Evolutionary conservation across 495 filamentous ascomycete species (phyloP).

Genomic region (Penicillium pulvis): DNA sequence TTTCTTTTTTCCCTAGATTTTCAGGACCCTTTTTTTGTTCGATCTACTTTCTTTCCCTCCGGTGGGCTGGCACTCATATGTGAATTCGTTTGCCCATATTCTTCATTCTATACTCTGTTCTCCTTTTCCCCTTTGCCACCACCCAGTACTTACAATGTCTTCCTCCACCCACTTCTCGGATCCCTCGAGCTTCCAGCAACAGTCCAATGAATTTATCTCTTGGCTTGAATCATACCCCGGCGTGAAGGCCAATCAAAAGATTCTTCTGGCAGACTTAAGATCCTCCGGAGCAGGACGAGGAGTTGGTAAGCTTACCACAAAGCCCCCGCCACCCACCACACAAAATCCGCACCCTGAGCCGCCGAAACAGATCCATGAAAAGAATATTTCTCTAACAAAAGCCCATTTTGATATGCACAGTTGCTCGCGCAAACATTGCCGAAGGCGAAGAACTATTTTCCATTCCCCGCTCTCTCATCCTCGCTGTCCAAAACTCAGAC

Average conservation of each 20-base stretch:
- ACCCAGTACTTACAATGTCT: constrained; percentile 32
- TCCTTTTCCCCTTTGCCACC: constrained; percentile 8
- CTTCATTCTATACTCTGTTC: not conserved
- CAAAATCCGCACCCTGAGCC: constrained; percentile 14
- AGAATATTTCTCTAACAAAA: constrained; percentile 26
- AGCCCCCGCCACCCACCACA: constrained; percentile 21
- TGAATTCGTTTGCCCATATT: not conserved
- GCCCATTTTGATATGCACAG: constrained; percentile 34
- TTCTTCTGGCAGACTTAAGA: constrained; percentile 56
- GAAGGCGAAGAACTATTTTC: constrained; percentile 68
- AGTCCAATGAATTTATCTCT: constrained; percentile 52
- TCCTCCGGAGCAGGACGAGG: constrained; percentile 56
- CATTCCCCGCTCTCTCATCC: constrained; percentile 57
- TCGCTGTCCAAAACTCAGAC: constrained; percentile 54
- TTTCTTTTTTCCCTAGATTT: constrained; percentile 20
- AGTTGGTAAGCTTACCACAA: constrained; percentile 51
- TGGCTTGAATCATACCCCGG: constrained; percentile 57
- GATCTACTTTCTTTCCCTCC: constrained; percentile 2
- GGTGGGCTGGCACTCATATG: not conserved
- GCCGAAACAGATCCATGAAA: constrained; percentile 17
- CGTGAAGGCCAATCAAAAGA: constrained; percentile 56
- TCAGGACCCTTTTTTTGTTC: constrained; percentile 16
- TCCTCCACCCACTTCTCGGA: constrained; percentile 42
- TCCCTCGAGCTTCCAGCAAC: constrained; percentile 45
- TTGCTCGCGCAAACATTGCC: constrained; percentile 57